These are phyloP conservation scores for Aspergillus funiculosus DNA, from an alignment of 495 filamentous ascomycete genomes.

Conservation along the genomic window DNA sequence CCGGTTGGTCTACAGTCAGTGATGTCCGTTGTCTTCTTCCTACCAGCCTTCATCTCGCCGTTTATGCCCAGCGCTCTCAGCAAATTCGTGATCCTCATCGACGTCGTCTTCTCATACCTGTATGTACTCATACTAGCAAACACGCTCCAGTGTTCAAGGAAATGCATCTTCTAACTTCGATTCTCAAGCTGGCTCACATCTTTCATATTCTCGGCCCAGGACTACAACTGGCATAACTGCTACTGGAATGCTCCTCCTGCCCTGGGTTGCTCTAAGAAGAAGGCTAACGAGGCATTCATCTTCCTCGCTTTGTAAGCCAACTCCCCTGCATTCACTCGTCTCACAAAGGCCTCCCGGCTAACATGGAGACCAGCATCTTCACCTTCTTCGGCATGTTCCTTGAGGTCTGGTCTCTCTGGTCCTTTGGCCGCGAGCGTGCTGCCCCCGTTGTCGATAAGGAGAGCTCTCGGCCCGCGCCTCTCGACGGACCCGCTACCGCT, in stretches of 20 bases:
- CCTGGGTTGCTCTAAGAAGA: conserved; percentile 30
- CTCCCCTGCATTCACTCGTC: not conserved
- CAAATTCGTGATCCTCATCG: conserved; percentile 47
- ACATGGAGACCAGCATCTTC: conserved; percentile 26
- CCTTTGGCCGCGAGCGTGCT: conserved; percentile 26
- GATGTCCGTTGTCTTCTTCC: conserved; percentile 53
- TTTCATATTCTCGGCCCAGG: conserved; percentile 54
- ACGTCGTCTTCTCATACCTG: conserved; percentile 59
- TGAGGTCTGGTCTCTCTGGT: conserved; percentile 49
- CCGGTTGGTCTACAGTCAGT: conserved; percentile 33
- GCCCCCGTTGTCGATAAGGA: conserved; percentile 24
- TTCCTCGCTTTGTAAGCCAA: conserved; percentile 54
- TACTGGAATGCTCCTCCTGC: conserved; percentile 28
- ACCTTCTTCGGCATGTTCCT: conserved; percentile 49
- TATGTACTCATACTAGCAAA: conserved; percentile 21
- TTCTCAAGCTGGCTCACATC: conserved; percentile 49
- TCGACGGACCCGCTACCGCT: conserved; percentile 27
- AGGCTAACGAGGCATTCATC: conserved; percentile 53
- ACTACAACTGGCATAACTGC: conserved; percentile 43
- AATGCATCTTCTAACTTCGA: conserved; percentile 15
- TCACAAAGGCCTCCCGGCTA: conserved; percentile 3
- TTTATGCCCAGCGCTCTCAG: conserved; percentile 38
- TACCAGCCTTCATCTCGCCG: conserved; percentile 50
- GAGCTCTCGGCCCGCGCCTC: not conserved
- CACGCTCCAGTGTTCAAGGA: not conserved